Conservation (phyloP, 345 rosid genomes). For the Lumnitzera littorea region DNA sequence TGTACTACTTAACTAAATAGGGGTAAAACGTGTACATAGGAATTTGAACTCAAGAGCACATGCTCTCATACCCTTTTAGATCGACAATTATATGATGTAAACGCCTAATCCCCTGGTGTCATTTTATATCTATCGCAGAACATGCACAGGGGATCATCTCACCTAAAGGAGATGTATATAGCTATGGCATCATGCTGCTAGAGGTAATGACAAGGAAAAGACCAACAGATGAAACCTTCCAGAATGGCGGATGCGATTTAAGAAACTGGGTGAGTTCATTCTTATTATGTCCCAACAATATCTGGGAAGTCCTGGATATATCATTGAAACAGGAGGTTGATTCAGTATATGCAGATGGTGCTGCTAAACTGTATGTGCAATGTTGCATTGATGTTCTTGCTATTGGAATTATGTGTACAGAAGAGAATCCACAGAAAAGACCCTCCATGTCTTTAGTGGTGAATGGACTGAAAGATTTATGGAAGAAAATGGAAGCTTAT, state of each 20-base stretch:
- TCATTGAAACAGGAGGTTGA: not conserved
- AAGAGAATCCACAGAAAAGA: conserved; percentile 4
- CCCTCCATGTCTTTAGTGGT: conserved; percentile 1
- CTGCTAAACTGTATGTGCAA: not conserved
- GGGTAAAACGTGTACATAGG: too few relatives aligned
- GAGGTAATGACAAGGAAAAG: conserved; percentile 10
- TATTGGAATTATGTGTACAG: conserved; percentile 4
- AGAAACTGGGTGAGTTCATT: conserved; percentile 4
- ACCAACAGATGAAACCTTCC: conserved; percentile 9
- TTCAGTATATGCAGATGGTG: too few relatives aligned
- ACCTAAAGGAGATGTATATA: conserved; percentile 10
- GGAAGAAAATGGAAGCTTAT: conserved; percentile 2
- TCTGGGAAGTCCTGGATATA: conserved; percentile 1
- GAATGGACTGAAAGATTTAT: not conserved
- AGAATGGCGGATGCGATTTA: not conserved
- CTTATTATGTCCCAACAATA: not conserved
- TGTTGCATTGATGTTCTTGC: not conserved
- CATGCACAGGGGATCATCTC: conserved; percentile 8
- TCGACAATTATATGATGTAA: too few relatives aligned
- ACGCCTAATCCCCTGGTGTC: too few relatives aligned
- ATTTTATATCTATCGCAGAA: conserved; percentile 1
- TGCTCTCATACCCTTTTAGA: too few relatives aligned
- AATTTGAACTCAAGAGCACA: too few relatives aligned
- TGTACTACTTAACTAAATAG: too few relatives aligned
- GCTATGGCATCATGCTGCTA: conserved; percentile 13